Percentiles rank a stretch among this genome's conserved stretches.
Evolutionary conservation across 1,139 yeast species (phyloP).

Genomic region (Sugiyamaella sp.): DNA sequence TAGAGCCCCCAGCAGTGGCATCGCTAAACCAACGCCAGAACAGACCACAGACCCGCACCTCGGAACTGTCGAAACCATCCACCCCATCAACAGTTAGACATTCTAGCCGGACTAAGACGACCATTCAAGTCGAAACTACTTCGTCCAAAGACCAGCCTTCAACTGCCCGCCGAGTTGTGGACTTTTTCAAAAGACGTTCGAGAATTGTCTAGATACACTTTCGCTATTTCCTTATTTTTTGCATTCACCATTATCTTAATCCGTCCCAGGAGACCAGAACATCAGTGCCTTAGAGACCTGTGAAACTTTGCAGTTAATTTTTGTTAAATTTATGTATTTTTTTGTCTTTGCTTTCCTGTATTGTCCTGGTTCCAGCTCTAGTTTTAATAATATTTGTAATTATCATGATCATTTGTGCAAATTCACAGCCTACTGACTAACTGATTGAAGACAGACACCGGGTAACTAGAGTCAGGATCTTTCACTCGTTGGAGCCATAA

Average conservation of each 20-base stretch:
- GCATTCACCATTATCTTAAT: not conserved
- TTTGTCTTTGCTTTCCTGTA: too few species aligned
- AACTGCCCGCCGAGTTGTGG: conserved; percentile 42
- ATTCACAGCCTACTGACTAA: too few species aligned
- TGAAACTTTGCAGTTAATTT: not conserved
- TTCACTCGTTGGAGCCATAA: too few species aligned
- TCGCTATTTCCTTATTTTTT: not conserved
- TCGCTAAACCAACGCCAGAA: conserved; percentile 33
- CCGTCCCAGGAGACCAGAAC: too few species aligned
- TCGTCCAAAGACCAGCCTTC: conserved; percentile 26
- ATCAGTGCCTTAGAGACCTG: not conserved
- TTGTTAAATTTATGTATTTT: too few species aligned
- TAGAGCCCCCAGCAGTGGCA: conserved; percentile 34
- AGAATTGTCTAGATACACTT: conserved; percentile 49
- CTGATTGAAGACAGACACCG: too few species aligned
- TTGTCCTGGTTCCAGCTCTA: too few species aligned
- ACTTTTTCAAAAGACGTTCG: conserved; percentile 44
- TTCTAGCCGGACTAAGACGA: conserved; percentile 2
- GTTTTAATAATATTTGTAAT: too few species aligned
- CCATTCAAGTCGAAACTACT: conserved; percentile 11
- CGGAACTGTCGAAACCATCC: conserved; percentile 5
- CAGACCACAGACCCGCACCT: conserved; percentile 23
- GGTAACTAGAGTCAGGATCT: too few species aligned
- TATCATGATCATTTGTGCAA: too few species aligned
- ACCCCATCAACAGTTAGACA: conserved; percentile 1